These are phyloP conservation scores for Grigorovia humatica DNA, from an alignment of 805 yeast species.

Conservation along the genomic window DNA sequence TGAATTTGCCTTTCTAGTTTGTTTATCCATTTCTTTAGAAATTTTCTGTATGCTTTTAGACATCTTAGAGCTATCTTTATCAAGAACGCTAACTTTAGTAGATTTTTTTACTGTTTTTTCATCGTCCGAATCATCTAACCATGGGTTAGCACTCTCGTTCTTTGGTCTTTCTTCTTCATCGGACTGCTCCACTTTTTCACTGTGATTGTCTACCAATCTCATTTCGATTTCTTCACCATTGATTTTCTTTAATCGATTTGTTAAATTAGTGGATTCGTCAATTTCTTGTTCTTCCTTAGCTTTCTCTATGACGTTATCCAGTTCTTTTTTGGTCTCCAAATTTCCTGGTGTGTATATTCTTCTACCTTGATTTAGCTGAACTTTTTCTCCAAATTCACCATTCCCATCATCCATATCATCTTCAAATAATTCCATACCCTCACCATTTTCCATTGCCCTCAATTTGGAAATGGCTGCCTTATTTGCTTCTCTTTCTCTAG, in stretches of 20 bases:
- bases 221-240: conserved; percentile 6
- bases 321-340: conserved; percentile 19
- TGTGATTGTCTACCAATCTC: conserved; percentile 5
- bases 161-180: neutral
- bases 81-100: conserved; percentile 38
- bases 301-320: conserved; percentile 29
- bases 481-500: conserved; percentile 52
- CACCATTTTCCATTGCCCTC: conserved; percentile 39
- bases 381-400: conserved; percentile 35
- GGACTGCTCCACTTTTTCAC: conserved; percentile 5
- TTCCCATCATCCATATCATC: conserved; percentile 28
- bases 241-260: conserved; percentile 28
- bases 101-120: conserved; percentile 30
- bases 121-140: conserved; percentile 34
- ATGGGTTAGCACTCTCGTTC: conserved; percentile 36
- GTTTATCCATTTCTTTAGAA: conserved; percentile 22
- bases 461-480: conserved; percentile 41
- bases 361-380: conserved; percentile 61
- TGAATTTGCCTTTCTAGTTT: conserved; percentile 9
- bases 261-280: conserved; percentile 41
- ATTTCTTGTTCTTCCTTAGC: conserved; percentile 37
- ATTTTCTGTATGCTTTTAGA: conserved; percentile 41
- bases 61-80: conserved; percentile 38
- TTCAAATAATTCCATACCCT: conserved; percentile 28
- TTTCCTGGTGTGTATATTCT: conserved; percentile 61